phyloP scores from a whole-genome alignment of 257 asterid genomes.

The Prunella vulgaris region DNA sequence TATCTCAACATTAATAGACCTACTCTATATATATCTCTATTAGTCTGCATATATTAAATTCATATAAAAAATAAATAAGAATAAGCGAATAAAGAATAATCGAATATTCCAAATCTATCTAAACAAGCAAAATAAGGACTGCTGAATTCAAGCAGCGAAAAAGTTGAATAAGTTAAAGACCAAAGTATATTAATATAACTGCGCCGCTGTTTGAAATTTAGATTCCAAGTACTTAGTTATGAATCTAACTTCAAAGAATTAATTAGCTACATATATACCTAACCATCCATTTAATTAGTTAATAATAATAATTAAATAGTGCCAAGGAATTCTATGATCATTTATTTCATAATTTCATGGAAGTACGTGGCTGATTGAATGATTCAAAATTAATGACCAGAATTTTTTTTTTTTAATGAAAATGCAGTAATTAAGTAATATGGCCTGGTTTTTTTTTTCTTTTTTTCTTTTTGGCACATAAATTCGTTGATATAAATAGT shows the following conservation, averaged over 20 bases:
- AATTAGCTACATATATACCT: background rate
- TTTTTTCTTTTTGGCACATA: no score
- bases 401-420: background rate
- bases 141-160: background rate
- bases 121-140: background rate
- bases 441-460: no score
- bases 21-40: no score
- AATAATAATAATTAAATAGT: background rate
- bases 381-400: background rate
- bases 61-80: no score
- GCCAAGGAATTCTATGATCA: background rate
- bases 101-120: background rate
- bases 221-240: background rate
- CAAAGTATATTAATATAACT: slow-evolving; percentile 7
- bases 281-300: background rate
- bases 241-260: slow-evolving; percentile 6
- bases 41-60: no score
- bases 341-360: background rate
- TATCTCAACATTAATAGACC: no score
- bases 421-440: background rate
- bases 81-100: no score
- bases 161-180: slow-evolving; percentile 11
- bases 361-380: background rate
- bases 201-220: slow-evolving; percentile 30
- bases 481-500: no score